phyloP scores from a whole-genome alignment of 805 yeast genomes.

The Metschnikowia santaceciliae region DNA sequence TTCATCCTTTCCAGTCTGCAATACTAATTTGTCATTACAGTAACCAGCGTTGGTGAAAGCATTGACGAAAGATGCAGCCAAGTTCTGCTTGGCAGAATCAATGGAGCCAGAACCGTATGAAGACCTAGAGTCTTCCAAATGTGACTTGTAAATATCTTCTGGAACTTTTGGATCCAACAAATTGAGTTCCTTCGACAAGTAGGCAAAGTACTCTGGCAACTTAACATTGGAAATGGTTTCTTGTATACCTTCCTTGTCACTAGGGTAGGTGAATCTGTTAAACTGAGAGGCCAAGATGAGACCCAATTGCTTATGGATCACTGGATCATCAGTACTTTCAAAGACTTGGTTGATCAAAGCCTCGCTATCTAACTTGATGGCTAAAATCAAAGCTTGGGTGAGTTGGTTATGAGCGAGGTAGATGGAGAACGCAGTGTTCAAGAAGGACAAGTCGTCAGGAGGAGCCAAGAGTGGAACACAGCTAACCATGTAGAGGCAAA shows the following conservation, averaged over 20 bases:
- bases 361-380: conserved; percentile 84
- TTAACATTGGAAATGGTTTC: conserved; percentile 79
- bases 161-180: conserved; percentile 88
- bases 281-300: conserved; percentile 85
- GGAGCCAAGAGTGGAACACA: conserved; percentile 97
- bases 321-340: conserved; percentile 68
- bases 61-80: conserved; percentile 93
- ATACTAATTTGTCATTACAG: conserved; percentile 76
- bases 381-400: conserved; percentile 86
- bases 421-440: conserved; percentile 83
- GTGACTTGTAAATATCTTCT: conserved; percentile 89
- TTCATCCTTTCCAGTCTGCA: conserved; percentile 57
- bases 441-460: conserved; percentile 82
- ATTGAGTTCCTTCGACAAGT: conserved; percentile 82
- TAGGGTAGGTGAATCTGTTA: conserved; percentile 64
- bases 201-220: conserved; percentile 72
- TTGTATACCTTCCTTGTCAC: conserved; percentile 66
- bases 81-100: conserved; percentile 91
- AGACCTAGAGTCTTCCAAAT: conserved; percentile 67
- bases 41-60: conserved; percentile 89
- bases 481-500: conserved; percentile 89
- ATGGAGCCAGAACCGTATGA: conserved; percentile 52
- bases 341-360: conserved; percentile 74
- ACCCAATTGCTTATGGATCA: conserved; percentile 85
- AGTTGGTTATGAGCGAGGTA: conserved; percentile 74